Conservation (phyloP, 2,329 filamentous ascomycete genomes). For the Apiospora marii region DNA sequence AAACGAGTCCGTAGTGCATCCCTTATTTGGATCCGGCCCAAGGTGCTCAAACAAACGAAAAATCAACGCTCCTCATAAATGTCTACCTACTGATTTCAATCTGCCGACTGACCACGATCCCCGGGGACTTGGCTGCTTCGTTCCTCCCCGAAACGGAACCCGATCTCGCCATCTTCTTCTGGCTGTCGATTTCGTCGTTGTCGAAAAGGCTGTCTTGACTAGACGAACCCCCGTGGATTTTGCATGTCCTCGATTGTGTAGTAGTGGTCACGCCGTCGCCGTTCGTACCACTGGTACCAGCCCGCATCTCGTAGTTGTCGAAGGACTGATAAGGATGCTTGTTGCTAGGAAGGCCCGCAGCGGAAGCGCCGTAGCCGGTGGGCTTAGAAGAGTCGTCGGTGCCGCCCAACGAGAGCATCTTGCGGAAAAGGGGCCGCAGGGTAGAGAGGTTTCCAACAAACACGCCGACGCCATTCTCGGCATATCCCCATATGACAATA, state of each 20-base stretch:
- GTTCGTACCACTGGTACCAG: background rate
- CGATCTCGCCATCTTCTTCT: constrained; percentile 26
- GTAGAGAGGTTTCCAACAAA: constrained; percentile 32
- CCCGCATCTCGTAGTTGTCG: constrained; percentile 27
- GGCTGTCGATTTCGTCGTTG: constrained; percentile 29
- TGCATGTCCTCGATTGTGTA: constrained; percentile 19
- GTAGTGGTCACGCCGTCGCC: constrained; percentile 22
- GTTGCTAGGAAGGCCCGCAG: constrained; percentile 28
- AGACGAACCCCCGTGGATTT: constrained; percentile 1
- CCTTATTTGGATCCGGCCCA: background rate
- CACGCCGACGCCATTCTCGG: constrained; percentile 33
- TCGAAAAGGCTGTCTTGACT: background rate
- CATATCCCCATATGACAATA: constrained; percentile 36
- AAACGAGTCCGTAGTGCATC: background rate
- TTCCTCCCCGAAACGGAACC: background rate
- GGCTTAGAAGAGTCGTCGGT: constrained; percentile 22
- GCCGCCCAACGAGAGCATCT: constrained; percentile 28
- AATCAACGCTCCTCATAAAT: background rate
- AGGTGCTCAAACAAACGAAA: background rate
- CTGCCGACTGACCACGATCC: constrained; percentile 29
- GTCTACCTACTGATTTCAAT: constrained; percentile 20
- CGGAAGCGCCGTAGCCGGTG: constrained; percentile 15
- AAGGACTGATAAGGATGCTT: constrained; percentile 28
- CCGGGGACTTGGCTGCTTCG: background rate
- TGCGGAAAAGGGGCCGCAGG: constrained; percentile 32